Percentiles rank a stretch among this genome's conserved stretches.
phyloP scores from a whole-genome alignment of 371 early-diverging fungal species.

The Mortierella sp. region DNA sequence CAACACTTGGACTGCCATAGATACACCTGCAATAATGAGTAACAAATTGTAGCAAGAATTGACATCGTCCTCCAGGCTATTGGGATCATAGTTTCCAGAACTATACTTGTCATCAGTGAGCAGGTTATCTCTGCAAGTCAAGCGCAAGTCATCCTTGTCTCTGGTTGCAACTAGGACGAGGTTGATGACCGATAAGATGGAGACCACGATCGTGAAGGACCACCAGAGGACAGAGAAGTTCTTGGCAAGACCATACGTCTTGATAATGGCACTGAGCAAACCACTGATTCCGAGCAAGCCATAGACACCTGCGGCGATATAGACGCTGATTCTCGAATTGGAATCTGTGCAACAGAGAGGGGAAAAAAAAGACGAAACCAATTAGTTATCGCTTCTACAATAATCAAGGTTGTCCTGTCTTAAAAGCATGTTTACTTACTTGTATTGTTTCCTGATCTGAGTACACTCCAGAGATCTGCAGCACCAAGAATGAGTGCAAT shows the following conservation, averaged over 20 bases:
- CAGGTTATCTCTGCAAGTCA: conserved; percentile 3
- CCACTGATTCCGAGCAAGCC: conserved; percentile 23
- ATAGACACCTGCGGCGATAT: conserved; percentile 18
- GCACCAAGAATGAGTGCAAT: conserved; percentile 27
- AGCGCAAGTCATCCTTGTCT: conserved; percentile 8
- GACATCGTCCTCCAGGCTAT: conserved; percentile 2
- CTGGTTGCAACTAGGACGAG: conserved; percentile 4
- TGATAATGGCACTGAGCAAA: conserved; percentile 18
- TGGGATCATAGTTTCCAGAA: neutral
- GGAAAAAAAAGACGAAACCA: too few species aligned
- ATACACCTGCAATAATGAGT: neutral
- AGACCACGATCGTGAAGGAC: neutral
- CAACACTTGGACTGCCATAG: conserved; percentile 12
- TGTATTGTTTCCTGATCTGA: neutral
- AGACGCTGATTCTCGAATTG: conserved; percentile 11
- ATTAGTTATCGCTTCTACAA: too few species aligned
- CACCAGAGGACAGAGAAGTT: conserved; percentile 39
- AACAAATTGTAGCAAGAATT: conserved; percentile 5
- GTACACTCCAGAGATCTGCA: conserved; percentile 7
- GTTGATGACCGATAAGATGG: neutral
- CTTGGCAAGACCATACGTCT: conserved; percentile 27
- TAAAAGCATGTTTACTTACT: conserved; percentile 7
- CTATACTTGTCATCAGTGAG: neutral
- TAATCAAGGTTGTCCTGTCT: neutral
- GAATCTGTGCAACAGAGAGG: neutral